Conservation (phyloP, 176 grass and related monocot species). For the Phragmites australis region DNA sequence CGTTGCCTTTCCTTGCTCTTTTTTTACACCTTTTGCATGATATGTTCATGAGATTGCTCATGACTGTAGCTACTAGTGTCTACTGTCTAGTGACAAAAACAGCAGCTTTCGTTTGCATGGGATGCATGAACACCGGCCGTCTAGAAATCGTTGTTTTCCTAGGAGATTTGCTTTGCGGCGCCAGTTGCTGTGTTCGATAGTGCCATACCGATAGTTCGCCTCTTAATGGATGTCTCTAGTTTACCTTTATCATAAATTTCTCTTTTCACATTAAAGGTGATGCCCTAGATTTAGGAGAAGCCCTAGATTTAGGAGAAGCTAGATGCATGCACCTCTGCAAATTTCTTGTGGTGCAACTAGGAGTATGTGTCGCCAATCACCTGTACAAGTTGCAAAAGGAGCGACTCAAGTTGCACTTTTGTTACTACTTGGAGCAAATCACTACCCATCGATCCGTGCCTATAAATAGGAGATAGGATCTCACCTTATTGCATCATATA, state of each 20-base stretch:
- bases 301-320: constrained; percentile 3
- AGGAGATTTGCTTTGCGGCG: constrained; percentile 37
- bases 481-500: neutral
- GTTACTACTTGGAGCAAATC: too few species aligned
- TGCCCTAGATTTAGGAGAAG: neutral
- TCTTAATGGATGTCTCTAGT: too few species aligned
- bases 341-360: neutral
- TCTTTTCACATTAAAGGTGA: constrained; percentile 37
- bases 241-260: neutral
- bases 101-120: constrained; percentile 28
- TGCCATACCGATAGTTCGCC: neutral
- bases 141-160: constrained; percentile 29
- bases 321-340: neutral
- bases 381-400: constrained; percentile 28
- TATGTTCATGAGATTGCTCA: constrained; percentile 37
- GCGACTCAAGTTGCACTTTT: constrained; percentile 34
- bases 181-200: constrained; percentile 8
- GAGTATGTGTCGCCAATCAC: neutral
- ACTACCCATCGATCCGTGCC: neutral
- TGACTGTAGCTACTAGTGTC: neutral
- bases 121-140: constrained; percentile 35
- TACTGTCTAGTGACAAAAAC: constrained; percentile 12
- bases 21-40: constrained; percentile 39
- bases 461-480: constrained; percentile 42
- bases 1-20: neutral